phyloP scores from a whole-genome alignment of 2,329 filamentous ascomycete genomes.

The Torrubiellomyces zombiae region DNA sequence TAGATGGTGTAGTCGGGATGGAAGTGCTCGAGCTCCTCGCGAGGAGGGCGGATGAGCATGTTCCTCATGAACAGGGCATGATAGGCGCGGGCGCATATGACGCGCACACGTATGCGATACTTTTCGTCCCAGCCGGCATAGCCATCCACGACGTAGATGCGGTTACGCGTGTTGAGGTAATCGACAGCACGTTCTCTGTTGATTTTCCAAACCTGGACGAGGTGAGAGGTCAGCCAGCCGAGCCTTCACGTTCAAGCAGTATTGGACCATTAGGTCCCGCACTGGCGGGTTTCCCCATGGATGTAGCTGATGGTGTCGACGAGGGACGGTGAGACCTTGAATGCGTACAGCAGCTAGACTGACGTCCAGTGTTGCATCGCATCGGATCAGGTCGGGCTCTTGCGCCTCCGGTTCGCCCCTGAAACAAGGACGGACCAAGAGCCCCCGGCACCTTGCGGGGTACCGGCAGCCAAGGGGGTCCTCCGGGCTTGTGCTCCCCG shows the following conservation, averaged over 20 bases:
- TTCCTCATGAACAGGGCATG: slow-evolving; percentile 99
- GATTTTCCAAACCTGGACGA: slow-evolving; percentile 87
- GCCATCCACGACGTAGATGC: slow-evolving; percentile 96
- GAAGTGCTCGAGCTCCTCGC: slow-evolving; percentile 90
- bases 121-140: slow-evolving; percentile 97
- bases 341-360: too few relatives aligned
- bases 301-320: too few relatives aligned
- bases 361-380: too few relatives aligned
- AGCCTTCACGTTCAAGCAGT: slow-evolving; percentile 1
- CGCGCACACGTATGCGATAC: slow-evolving; percentile 92
- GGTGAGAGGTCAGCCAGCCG: not conserved
- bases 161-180: slow-evolving; percentile 96
- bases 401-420: too few relatives aligned
- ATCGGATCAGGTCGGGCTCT: slow-evolving; percentile 4
- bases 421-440: too few relatives aligned
- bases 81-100: slow-evolving; percentile 97
- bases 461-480: too few relatives aligned
- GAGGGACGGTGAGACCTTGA: too few relatives aligned
- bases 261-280: not conserved
- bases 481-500: too few relatives aligned
- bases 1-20: slow-evolving; percentile 99
- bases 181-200: slow-evolving; percentile 97
- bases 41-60: slow-evolving; percentile 92
- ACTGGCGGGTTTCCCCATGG: too few relatives aligned
- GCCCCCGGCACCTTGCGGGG: too few relatives aligned